Evolutionary conservation across 768 basidiomycete species (phyloP).

Genomic region (Tulasnella sp.): DNA sequence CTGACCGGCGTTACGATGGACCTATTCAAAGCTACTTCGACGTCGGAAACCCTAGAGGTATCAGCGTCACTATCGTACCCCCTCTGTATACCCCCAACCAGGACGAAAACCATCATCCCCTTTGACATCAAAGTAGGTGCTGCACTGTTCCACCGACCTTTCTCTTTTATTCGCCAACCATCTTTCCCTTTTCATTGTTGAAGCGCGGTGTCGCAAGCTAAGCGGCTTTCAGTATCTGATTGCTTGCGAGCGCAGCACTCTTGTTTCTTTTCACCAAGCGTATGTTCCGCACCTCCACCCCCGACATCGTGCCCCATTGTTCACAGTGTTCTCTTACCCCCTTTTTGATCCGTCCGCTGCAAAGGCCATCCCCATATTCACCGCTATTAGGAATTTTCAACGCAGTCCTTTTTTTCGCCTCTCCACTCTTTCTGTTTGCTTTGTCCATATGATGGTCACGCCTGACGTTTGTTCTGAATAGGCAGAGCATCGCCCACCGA

Average conservation of each 20-base stretch:
- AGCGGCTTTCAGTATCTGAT: not conserved
- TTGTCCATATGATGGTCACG: not conserved
- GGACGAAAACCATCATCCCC: not conserved
- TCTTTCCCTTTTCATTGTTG: not conserved
- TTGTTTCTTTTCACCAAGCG: not conserved
- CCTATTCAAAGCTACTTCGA: not conserved
- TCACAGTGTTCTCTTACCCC: not conserved
- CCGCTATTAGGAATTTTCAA: not conserved
- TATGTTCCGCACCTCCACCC: not conserved
- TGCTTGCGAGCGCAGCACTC: not conserved
- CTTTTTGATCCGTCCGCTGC: not conserved
- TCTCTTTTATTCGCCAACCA: not conserved
- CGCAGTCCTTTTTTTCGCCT: not conserved
- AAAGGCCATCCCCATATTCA: not conserved
- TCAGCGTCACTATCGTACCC: not conserved
- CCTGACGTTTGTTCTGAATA: not conserved
- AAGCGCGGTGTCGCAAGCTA: not conserved
- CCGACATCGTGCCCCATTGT: not conserved
- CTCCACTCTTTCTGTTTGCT: not conserved
- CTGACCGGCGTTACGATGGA: not conserved
- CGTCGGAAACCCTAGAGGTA: not conserved
- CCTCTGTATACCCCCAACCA: not conserved
- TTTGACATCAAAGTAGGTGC: not conserved
- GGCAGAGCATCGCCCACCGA: not conserved
- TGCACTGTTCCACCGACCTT: not conserved